Evolutionary conservation across 345 rosid genomes (phyloP).

Genomic region (Psidium friedrichsthalianum): DNA sequence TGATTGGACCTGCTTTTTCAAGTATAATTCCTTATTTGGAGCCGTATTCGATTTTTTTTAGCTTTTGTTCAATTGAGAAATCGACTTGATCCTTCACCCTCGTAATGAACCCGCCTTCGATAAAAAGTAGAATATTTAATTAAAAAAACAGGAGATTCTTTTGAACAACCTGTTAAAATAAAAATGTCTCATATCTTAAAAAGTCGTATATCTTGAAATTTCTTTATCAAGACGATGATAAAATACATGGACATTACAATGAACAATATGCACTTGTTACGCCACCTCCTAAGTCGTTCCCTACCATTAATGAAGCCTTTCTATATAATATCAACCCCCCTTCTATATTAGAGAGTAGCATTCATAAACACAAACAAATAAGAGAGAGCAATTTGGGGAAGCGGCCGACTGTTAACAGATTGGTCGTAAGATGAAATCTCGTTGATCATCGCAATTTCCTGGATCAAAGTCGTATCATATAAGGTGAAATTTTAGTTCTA

Average conservation of each 20-base stretch:
- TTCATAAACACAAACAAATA: background rate
- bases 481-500: background rate
- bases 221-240: background rate
- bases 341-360: background rate
- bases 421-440: background rate
- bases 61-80: background rate
- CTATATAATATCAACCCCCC: background rate
- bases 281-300: background rate
- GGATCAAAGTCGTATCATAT: background rate
- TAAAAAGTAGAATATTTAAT: background rate
- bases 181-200: background rate
- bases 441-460: background rate
- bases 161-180: background rate
- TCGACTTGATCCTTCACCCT: background rate
- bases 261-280: background rate
- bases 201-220: background rate
- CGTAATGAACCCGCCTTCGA: background rate
- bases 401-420: fast-evolving
- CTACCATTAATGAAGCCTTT: background rate
- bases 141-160: background rate
- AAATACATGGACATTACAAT: background rate
- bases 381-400: background rate
- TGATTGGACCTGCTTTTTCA: background rate
- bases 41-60: background rate
- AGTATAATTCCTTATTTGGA: background rate